Evolutionary conservation across 495 filamentous ascomycete species (phyloP).

Genomic region (Neurospora sp.): DNA sequence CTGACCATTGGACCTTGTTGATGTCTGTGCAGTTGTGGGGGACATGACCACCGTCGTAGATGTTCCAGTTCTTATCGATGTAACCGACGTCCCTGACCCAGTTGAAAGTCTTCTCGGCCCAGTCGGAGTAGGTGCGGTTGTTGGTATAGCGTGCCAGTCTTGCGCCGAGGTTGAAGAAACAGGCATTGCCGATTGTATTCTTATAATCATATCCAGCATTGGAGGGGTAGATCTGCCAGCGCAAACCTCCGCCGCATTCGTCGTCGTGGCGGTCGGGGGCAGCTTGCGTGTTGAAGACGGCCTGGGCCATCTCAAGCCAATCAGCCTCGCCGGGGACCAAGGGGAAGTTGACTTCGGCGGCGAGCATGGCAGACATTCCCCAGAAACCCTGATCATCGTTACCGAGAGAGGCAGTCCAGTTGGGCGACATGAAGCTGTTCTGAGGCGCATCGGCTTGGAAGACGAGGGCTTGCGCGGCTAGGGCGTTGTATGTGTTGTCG

Average conservation of each 20-base stretch:
- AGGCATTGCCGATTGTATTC: slow-evolving; percentile 60
- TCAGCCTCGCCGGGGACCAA: slow-evolving; percentile 52
- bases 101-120: slow-evolving; percentile 60
- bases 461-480: slow-evolving; percentile 42
- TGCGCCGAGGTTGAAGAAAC: slow-evolving; percentile 61
- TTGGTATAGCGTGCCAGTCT: slow-evolving; percentile 62
- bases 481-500: slow-evolving; percentile 50
- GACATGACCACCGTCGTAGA: slow-evolving; percentile 49
- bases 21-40: slow-evolving; percentile 39
- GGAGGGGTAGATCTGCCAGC: slow-evolving; percentile 72
- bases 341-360: slow-evolving; percentile 52
- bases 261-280: slow-evolving; percentile 47
- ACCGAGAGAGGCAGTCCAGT: slow-evolving; percentile 51
- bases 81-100: slow-evolving; percentile 49
- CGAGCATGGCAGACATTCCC: slow-evolving; percentile 59
- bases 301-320: slow-evolving; percentile 75
- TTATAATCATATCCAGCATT: slow-evolving; percentile 73
- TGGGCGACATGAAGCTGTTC: slow-evolving; percentile 51
- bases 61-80: slow-evolving; percentile 38
- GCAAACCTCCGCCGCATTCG: slow-evolving; percentile 63
- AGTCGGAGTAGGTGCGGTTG: slow-evolving; percentile 58
- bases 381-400: slow-evolving; percentile 65
- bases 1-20: slow-evolving; percentile 52
- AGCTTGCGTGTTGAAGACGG: slow-evolving; percentile 67
- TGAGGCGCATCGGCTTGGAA: slow-evolving; percentile 45